phyloP scores from a whole-genome alignment of 1,284 basidiomycete genomes.

The Hortiboletus rubellus region DNA sequence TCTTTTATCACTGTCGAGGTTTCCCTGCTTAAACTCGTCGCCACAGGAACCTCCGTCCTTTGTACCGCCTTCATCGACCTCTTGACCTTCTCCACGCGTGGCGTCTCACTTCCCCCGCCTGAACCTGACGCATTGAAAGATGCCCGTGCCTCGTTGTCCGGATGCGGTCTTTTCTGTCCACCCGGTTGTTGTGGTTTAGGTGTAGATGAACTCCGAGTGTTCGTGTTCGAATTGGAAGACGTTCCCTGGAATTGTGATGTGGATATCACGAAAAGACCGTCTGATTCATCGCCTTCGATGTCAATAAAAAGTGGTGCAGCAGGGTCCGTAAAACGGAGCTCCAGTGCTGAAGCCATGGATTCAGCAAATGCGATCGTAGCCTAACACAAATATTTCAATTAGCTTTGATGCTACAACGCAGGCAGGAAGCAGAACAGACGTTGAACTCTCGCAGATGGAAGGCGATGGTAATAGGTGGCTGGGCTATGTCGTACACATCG shows the following conservation, averaged over 20 bases:
- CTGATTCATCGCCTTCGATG: conserved; percentile 60
- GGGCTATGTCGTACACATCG: conserved; percentile 65
- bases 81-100: conserved; percentile 38
- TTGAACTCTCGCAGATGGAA: conserved; percentile 83
- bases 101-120: conserved; percentile 36
- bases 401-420: neutral
- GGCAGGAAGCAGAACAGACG: conserved; percentile 38
- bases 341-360: conserved; percentile 58
- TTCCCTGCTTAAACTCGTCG: conserved; percentile 15
- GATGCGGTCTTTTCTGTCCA: conserved; percentile 39
- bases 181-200: conserved; percentile 34
- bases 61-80: conserved; percentile 63
- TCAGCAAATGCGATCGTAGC: conserved; percentile 78
- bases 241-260: conserved; percentile 59
- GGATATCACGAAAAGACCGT: conserved; percentile 71
- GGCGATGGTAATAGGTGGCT: conserved; percentile 61
- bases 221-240: conserved; percentile 25
- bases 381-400: conserved; percentile 38
- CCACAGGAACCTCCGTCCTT: conserved; percentile 39
- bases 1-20: conserved; percentile 16
- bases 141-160: conserved; percentile 29
- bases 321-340: conserved; percentile 73
- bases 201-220: conserved; percentile 21
- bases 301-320: conserved; percentile 72
- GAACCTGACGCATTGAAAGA: conserved; percentile 32